Evolutionary conservation across 331 rosid species (phyloP), one percentile per base, ranked within the genome.

Genomic region (Spiraea crenata): DNA sequence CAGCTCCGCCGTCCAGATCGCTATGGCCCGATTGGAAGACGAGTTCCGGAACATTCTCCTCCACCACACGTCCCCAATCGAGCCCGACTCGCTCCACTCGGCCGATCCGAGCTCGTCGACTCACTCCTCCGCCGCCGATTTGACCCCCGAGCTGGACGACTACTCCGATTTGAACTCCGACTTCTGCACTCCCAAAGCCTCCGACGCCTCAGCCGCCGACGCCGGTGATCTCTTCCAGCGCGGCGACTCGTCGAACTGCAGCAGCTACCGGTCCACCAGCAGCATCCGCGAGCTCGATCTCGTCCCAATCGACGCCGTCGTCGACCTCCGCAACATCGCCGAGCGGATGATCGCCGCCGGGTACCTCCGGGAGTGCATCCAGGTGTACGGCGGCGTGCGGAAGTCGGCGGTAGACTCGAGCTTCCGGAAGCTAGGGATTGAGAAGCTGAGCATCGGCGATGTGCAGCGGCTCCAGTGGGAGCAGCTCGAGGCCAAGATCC

Each of bases 251-350:
- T 72, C 81, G 2, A 72, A 41, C 47, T 47, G 72, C 31, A 41
- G 78, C 4, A 89, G 87, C 55, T 93, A 91, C 79, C 82, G 96
- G 50, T 81, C 96, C 3, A 79, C 89, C 5, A 86, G 93, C 50
- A 83, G 98, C 67, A 91, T 95, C 73, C 96, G 91, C 5, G 99
- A 95, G 90, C 78, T 91, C 90, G 99, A 95, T 91, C 96, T 95
- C 64, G 81, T 95, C 57, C 92, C 98, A 15, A 61, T 79, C 14
- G 99, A 89, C 3, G 93, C 92, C 25, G 81, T 95, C 25, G n/a
- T 63, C 38, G 92, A 95, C 69, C 93, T 95, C 48, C 82, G 96
- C 7, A 82, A 91, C 77, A 91, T 95, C 75, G 96, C 98, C 0
- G 98, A 89, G 76, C 71, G 99, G 57, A 88, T 95, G 99, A 80